Conservation (phyloP, 495 filamentous ascomycete genomes). For the Elaphomyces granulatus region DNA sequence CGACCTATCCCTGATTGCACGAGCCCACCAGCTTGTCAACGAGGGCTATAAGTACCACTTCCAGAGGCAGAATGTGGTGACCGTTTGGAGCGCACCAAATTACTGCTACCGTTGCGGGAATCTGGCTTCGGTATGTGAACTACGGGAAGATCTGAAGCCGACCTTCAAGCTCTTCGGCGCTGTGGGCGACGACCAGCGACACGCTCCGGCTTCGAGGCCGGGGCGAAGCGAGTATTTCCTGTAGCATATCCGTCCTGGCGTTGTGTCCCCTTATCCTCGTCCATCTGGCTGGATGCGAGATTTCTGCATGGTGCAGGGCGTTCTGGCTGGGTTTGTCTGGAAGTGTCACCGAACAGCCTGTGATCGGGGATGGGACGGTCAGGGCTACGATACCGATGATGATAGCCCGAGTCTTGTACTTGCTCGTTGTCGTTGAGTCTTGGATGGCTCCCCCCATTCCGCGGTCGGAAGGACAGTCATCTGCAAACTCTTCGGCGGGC, state of each 20-base stretch:
- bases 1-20: slow-evolving; percentile 81
- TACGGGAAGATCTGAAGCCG: slow-evolving; percentile 69
- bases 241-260: slow-evolving; percentile 30
- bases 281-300: not conserved
- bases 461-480: too few species aligned
- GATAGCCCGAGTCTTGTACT: too few species aligned
- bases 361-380: too few species aligned
- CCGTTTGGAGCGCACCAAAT: slow-evolving; percentile 96
- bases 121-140: slow-evolving; percentile 90
- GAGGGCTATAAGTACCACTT: slow-evolving; percentile 99
- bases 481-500: too few species aligned
- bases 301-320: not conserved
- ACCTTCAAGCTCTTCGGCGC: slow-evolving; percentile 92
- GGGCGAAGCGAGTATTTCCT: slow-evolving; percentile 91
- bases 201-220: slow-evolving; percentile 66
- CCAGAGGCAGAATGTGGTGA: slow-evolving; percentile 89
- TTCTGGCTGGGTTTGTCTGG: not conserved
- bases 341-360: too few species aligned
- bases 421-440: too few species aligned
- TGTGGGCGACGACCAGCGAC: slow-evolving; percentile 80
- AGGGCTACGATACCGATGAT: too few species aligned
- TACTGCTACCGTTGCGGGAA: slow-evolving; percentile 99
- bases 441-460: too few species aligned
- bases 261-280: not conserved
- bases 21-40: slow-evolving; percentile 93